phyloP scores from a whole-genome alignment of 1,284 basidiomycete genomes.

The Kwoniella shivajii region DNA sequence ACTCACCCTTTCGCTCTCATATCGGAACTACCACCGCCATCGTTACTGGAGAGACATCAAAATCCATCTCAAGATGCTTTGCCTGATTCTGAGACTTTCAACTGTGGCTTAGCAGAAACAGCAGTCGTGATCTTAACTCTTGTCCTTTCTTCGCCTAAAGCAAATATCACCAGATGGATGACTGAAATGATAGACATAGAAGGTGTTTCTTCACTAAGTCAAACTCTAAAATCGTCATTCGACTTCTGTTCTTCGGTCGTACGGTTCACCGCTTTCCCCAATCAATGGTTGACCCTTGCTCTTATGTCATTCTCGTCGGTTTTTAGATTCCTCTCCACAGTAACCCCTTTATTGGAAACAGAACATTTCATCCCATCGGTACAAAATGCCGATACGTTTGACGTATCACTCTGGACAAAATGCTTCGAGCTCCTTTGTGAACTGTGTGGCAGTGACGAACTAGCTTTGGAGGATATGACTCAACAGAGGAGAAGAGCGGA shows the following conservation, averaged over 20 bases:
- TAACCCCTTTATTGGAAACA: conserved; percentile 70
- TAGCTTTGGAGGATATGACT: conserved; percentile 78
- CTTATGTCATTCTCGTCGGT: conserved; percentile 85
- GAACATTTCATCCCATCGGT: conserved; percentile 77
- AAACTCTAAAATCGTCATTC: conserved; percentile 76
- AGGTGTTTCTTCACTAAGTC: conserved; percentile 73
- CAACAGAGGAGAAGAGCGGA: conserved; percentile 85
- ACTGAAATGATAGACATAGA: conserved; percentile 81
- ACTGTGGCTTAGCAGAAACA: conserved; percentile 80
- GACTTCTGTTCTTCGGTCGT: conserved; percentile 79
- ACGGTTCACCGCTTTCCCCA: conserved; percentile 84
- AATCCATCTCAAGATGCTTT: conserved; percentile 27
- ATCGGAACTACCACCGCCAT: conserved; percentile 64
- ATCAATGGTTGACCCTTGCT: conserved; percentile 89
- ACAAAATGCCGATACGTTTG: conserved; percentile 67
- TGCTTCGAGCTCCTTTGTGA: conserved; percentile 81
- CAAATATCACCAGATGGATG: conserved; percentile 77
- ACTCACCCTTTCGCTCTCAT: conserved; percentile 89
- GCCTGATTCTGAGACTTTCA: conserved; percentile 62
- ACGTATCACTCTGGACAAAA: conserved; percentile 77
- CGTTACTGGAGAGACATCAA: conserved; percentile 47
- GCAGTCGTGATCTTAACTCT: conserved; percentile 83
- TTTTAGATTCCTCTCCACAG: conserved; percentile 83
- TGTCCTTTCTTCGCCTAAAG: conserved; percentile 74
- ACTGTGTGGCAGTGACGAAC: conserved; percentile 82